These are phyloP conservation scores for Arthrobotrys conoides DNA, from an alignment of 2,329 filamentous ascomycete species.

Conservation along the genomic window DNA sequence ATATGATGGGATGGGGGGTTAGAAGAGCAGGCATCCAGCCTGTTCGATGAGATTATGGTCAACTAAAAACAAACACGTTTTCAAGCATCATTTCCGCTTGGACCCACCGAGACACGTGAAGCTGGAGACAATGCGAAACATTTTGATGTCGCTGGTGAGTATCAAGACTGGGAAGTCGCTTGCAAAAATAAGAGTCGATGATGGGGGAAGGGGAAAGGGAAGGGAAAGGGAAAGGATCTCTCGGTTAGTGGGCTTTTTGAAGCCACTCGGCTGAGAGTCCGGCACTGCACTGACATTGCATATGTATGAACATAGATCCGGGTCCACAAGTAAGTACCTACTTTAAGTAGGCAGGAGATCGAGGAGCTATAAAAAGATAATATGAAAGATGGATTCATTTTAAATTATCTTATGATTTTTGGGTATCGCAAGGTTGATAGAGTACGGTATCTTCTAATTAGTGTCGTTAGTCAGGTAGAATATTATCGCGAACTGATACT, in stretches of 20 bases:
- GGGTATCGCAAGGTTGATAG: too few species aligned
- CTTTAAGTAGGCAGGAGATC: neutral
- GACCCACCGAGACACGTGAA: slow-evolving; percentile 59
- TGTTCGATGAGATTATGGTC: slow-evolving; percentile 50
- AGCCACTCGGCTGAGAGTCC: slow-evolving; percentile 51
- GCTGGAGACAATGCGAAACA: slow-evolving; percentile 45
- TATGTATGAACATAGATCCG: too few species aligned
- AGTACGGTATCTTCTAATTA: too few species aligned
- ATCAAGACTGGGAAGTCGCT: slow-evolving; percentile 52
- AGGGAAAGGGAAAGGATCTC: slow-evolving; percentile 11
- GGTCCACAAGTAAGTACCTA: slow-evolving; percentile 44
- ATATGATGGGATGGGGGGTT: too few species aligned
- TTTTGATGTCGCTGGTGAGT: slow-evolving; percentile 33
- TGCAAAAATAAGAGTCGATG: slow-evolving; percentile 14
- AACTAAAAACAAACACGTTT: slow-evolving; percentile 57
- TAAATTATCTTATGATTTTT: too few species aligned
- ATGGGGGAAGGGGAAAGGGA: neutral
- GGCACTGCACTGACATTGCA: slow-evolving; percentile 25
- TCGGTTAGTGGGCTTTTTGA: slow-evolving; percentile 32
- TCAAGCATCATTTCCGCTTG: slow-evolving; percentile 58
- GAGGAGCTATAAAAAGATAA: slow-evolving; percentile 24
- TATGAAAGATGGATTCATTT: neutral
- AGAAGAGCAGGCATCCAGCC: slow-evolving; percentile 47
- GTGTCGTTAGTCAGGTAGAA: neutral
- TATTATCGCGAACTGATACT: too few species aligned